These are phyloP conservation scores for Solanum boliviense DNA, from an alignment of 257 asterid genomes.

Conservation along the genomic window DNA sequence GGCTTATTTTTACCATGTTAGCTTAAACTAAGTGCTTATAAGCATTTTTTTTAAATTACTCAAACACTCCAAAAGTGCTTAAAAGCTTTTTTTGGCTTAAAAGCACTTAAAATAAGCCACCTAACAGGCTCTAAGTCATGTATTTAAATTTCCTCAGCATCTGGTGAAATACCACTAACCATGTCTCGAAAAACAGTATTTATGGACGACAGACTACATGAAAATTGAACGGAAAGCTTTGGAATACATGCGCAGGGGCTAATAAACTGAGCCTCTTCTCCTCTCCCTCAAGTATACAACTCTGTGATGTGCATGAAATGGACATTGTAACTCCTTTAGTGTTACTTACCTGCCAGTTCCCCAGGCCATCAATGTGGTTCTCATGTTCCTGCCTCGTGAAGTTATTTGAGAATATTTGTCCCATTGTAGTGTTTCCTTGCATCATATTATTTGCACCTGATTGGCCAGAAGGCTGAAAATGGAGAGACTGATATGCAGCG, in stretches of 20 bases:
- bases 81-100: neutral
- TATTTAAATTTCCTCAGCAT: neutral
- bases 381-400: constrained; percentile 27
- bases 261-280: neutral
- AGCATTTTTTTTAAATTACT: neutral
- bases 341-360: constrained; percentile 61
- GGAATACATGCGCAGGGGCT: neutral
- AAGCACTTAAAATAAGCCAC: neutral
- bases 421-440: constrained; percentile 34
- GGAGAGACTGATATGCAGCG: constrained; percentile 31
- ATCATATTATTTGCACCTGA: constrained; percentile 22
- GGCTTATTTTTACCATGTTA: neutral
- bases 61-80: neutral
- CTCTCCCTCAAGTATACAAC: neutral
- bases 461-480: constrained; percentile 41
- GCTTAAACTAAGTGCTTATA: neutral
- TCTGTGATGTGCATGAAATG: neutral
- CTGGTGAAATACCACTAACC: neutral
- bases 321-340: neutral
- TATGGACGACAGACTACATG: neutral
- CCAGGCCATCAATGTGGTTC: constrained; percentile 30
- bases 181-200: neutral
- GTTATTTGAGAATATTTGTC: constrained; percentile 30
- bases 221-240: neutral
- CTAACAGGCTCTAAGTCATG: neutral